Percentiles rank a stretch among this genome's conserved stretches.
These are phyloP conservation scores for Sapria himalayana DNA, from an alignment of 345 rosid species.

Conservation along the genomic window DNA sequence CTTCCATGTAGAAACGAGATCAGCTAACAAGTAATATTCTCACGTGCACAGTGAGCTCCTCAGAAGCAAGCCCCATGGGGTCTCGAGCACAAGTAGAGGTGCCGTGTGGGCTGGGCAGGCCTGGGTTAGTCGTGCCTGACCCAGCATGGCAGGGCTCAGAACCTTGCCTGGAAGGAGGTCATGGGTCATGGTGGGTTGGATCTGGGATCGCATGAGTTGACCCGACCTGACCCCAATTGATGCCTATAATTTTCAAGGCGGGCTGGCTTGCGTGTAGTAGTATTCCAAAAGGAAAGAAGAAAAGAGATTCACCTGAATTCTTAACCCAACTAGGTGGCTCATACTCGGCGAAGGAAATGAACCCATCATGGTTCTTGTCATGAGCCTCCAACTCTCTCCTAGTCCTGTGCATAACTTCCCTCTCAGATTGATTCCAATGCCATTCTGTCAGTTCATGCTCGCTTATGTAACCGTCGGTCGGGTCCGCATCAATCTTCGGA, in stretches of 20 bases:
- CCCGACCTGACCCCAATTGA: no score
- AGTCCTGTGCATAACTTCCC: constrained; percentile 61
- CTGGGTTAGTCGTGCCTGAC: no score
- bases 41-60: neutral
- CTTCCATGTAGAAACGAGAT: constrained; percentile 15
- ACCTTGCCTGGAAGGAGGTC: no score
- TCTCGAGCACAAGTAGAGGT: no score
- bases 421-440: constrained; percentile 51
- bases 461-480: constrained; percentile 50
- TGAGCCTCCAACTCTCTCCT: constrained; percentile 80
- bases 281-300: neutral
- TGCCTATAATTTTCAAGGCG: no score
- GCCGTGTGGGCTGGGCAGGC: no score
- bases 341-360: constrained; percentile 56
- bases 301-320: constrained; percentile 25
- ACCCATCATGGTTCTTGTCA: constrained; percentile 73
- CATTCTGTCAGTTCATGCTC: constrained; percentile 74
- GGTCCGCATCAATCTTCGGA: constrained; percentile 78
- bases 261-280: neutral
- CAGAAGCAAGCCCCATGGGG: no score
- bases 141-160: no score
- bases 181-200: no score
- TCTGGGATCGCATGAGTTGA: no score
- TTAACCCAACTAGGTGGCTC: constrained; percentile 85
- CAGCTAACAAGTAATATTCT: constrained; percentile 5